phyloP scores from a whole-genome alignment of 306 rosid genomes.

The Ceratonia siliqua region DNA sequence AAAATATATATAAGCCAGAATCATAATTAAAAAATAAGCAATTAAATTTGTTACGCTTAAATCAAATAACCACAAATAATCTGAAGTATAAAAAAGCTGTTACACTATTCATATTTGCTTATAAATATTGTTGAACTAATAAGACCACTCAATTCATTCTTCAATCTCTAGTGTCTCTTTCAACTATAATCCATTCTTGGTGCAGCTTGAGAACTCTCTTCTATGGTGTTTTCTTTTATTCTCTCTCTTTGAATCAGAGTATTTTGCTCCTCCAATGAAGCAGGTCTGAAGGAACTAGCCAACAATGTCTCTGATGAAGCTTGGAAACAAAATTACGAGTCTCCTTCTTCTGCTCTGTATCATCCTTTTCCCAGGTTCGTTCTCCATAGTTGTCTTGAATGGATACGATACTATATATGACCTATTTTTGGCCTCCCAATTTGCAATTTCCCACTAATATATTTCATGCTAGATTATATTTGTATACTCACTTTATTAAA shows the following conservation, averaged over 20 bases:
- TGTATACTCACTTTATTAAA: too few species aligned
- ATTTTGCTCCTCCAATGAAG: neutral
- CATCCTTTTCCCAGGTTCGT: neutral
- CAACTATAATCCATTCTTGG: neutral
- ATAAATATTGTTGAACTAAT: neutral
- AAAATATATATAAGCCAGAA: too few species aligned
- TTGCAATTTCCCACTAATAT: neutral
- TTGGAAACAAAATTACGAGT: slow-evolving; percentile 31
- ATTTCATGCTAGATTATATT: neutral
- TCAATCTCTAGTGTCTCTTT: neutral
- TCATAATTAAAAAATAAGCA: too few species aligned
- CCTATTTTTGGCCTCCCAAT: neutral
- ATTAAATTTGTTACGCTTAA: too few species aligned
- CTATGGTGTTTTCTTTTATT: neutral
- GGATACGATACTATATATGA: too few species aligned
- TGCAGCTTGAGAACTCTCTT: slow-evolving; percentile 1
- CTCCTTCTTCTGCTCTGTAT: slow-evolving; percentile 6
- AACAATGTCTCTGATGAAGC: neutral
- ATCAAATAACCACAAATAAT: too few species aligned
- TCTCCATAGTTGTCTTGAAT: neutral
- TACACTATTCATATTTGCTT: neutral
- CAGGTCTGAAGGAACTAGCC: neutral
- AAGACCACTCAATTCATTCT: neutral
- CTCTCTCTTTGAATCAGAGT: neutral
- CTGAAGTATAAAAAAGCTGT: too few species aligned